phyloP scores from a whole-genome alignment of 176 grass and related monocot species.

The Ananas comosus region DNA sequence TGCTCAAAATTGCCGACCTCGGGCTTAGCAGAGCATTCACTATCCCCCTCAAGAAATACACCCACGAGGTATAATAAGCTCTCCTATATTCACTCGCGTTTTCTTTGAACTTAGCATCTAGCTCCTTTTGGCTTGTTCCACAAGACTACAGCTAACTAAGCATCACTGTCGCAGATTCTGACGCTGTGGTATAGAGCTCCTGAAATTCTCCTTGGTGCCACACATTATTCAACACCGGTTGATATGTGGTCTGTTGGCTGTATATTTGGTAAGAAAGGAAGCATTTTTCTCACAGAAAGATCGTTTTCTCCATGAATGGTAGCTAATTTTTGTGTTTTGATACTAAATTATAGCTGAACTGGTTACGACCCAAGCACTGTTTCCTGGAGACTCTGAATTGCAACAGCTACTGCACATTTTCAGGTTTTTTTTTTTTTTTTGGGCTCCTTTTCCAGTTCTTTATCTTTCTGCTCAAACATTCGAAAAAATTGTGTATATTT shows the following conservation, averaged over 20 bases:
- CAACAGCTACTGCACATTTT: slow-evolving; percentile 97
- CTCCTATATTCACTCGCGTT: not conserved
- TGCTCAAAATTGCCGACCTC: slow-evolving; percentile 89
- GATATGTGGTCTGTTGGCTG: slow-evolving; percentile 97
- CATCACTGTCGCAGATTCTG: slow-evolving; percentile 49
- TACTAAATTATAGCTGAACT: slow-evolving; percentile 58
- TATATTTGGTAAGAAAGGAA: slow-evolving; percentile 59
- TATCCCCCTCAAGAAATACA: slow-evolving; percentile 90
- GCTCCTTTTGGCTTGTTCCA: not conserved
- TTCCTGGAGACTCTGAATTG: slow-evolving; percentile 77
- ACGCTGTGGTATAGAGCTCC: slow-evolving; percentile 98
- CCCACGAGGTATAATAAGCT: slow-evolving; percentile 57
- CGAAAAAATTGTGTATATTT: not conserved
- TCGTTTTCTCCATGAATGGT: too few species aligned
- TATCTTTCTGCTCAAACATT: not conserved
- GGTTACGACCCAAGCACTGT: slow-evolving; percentile 61
- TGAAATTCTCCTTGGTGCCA: slow-evolving; percentile 81
- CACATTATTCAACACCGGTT: slow-evolving; percentile 79
- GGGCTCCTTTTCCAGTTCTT: not conserved
- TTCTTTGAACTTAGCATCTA: not conserved
- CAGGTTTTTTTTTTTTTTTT: slow-evolving; percentile 30
- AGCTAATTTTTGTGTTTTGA: not conserved
- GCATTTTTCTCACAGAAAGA: too few species aligned
- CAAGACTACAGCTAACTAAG: not conserved
- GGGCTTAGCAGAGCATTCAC: slow-evolving; percentile 81